Conservation (phyloP, 305 asterid species). For the Rubia balearica region DNA sequence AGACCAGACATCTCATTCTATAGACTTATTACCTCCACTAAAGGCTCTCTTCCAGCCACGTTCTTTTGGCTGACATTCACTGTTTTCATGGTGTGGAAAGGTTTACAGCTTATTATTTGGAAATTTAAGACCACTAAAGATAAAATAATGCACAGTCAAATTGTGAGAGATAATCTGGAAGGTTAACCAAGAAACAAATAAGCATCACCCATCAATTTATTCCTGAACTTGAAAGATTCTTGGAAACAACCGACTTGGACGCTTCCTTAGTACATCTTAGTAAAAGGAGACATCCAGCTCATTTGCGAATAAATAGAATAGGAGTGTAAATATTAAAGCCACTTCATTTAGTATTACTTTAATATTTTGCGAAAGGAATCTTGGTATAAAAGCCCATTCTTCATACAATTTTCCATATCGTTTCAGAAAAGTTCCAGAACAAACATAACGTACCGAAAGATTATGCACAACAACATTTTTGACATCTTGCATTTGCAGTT, state of each 20-base stretch:
- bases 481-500: conserved; percentile 91
- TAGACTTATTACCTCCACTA: not conserved
- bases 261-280: not conserved
- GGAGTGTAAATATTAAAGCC: not conserved
- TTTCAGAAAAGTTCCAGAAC: not conserved
- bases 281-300: not conserved
- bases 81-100: not conserved
- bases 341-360: not conserved
- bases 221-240: not conserved
- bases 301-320: not conserved
- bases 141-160: not conserved
- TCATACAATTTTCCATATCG: not conserved
- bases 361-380: not conserved
- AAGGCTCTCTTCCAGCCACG: not conserved
- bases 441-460: conserved; percentile 59
- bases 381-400: not conserved
- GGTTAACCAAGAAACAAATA: not conserved
- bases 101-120: not conserved
- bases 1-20: not conserved
- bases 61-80: not conserved
- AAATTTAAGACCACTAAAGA: not conserved
- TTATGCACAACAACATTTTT: conserved; percentile 75
- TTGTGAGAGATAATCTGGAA: not conserved
- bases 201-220: not conserved
- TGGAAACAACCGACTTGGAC: not conserved